Conservation (phyloP, 1,284 basidiomycete species). For the Paramarasmius palmivorus region DNA sequence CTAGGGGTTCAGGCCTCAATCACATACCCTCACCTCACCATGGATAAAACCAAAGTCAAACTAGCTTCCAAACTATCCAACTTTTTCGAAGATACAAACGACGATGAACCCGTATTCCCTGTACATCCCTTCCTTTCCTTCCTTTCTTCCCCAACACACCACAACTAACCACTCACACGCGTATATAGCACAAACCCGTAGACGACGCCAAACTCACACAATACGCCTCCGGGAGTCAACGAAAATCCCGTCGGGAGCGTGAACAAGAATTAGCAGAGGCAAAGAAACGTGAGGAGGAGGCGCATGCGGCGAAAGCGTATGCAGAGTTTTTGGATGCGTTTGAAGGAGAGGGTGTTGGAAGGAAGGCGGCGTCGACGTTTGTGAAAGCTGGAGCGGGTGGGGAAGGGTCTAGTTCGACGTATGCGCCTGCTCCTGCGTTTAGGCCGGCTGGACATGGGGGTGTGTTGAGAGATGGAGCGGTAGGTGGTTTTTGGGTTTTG, state of each 20-base stretch:
- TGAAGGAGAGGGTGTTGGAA: constrained; percentile 65
- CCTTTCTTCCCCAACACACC: too few relatives aligned
- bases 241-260: constrained; percentile 80
- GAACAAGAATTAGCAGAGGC: constrained; percentile 89
- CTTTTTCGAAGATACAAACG: constrained; percentile 81
- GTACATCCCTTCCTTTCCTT: constrained; percentile 67
- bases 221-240: constrained; percentile 71
- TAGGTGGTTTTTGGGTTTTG: constrained; percentile 12
- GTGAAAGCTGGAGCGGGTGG: constrained; percentile 67
- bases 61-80: constrained; percentile 50
- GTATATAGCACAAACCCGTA: constrained; percentile 70
- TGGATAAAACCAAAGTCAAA: constrained; percentile 79
- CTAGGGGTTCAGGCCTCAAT: background rate
- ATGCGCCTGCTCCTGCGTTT: constrained; percentile 46
- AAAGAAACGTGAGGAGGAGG: constrained; percentile 83
- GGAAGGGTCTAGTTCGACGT: constrained; percentile 41
- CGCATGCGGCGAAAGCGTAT: constrained; percentile 75
- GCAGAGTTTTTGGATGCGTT: constrained; percentile 88
- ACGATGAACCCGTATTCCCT: constrained; percentile 80
- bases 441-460: background rate
- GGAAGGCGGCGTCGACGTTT: constrained; percentile 62
- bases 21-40: constrained; percentile 22
- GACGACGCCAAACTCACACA: constrained; percentile 79
- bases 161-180: constrained; percentile 54
- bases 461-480: constrained; percentile 18